Conservation (phyloP, 2,329 filamentous ascomycete species). For the Nannizzia gypsea region DNA sequence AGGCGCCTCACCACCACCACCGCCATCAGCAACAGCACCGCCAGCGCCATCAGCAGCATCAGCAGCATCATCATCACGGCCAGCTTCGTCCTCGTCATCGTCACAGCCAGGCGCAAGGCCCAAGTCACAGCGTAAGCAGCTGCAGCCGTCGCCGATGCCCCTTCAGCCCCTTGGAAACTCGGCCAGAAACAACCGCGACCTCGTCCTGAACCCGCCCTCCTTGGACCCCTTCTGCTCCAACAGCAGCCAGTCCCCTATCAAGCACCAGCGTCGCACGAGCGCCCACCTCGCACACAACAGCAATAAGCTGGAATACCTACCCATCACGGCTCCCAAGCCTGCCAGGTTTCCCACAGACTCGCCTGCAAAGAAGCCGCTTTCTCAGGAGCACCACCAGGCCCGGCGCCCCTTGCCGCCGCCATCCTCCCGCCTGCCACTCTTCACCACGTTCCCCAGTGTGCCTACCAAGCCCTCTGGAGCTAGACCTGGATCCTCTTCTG, state of each 20-base stretch:
- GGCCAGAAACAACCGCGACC: slow-evolving; percentile 41
- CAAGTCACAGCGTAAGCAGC: slow-evolving; percentile 25
- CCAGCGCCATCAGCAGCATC: slow-evolving; percentile 18
- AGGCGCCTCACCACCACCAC: slow-evolving; percentile 27
- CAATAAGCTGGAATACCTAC: slow-evolving; percentile 47
- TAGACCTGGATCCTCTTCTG: not conserved
- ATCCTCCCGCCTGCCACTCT: slow-evolving; percentile 36
- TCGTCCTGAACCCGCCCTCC: slow-evolving; percentile 53
- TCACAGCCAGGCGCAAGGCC: slow-evolving; percentile 16
- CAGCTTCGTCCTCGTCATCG: not conserved
- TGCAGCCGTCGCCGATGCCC: slow-evolving; percentile 44
- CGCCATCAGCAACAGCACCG: slow-evolving; percentile 19
- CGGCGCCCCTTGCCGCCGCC: slow-evolving; percentile 28
- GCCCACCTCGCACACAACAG: slow-evolving; percentile 17
- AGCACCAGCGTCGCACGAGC: slow-evolving; percentile 44
- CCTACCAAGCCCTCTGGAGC: slow-evolving; percentile 10
- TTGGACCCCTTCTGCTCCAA: slow-evolving; percentile 24
- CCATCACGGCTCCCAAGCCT: slow-evolving; percentile 40
- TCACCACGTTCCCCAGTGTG: slow-evolving; percentile 40
- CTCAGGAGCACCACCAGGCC: slow-evolving; percentile 15
- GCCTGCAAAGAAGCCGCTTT: slow-evolving; percentile 34
- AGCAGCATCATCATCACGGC: slow-evolving; percentile 13
- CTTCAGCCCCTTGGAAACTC: slow-evolving; percentile 32
- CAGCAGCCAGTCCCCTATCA: slow-evolving; percentile 56
- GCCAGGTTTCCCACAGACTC: slow-evolving; percentile 38